Evolutionary conservation across 2,329 filamentous ascomycete species (phyloP), one percentile per base, ranked within the genome.

Genomic region (Chrysosphaeria jannelii): DNA sequence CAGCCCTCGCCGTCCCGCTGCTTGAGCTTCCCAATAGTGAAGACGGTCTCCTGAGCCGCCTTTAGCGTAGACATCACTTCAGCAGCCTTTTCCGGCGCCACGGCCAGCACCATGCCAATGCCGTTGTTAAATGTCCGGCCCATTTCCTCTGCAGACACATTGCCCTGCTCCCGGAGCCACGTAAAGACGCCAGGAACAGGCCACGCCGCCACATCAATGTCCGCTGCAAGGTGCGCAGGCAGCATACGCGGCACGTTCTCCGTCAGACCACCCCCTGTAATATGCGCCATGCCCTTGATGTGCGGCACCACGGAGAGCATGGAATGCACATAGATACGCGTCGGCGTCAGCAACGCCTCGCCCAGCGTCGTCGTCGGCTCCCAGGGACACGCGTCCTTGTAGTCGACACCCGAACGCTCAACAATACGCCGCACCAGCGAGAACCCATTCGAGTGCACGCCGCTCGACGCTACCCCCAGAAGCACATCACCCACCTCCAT

Each of bases 181-280:
- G 55, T 54, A 49, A 93, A 85, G 4, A 91, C 71, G 2, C 58
- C 48, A 0, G 72, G 76, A 20, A 78, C 53, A 13, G 61, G 42
- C 76, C 79, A 97, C 1, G 58, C 46, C 20, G 52, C 48, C 22
- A 71, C 70, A 36, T 90, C 70, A 26, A 97, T 64, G 39, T 76
- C 62, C 2, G 78, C 81, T 2, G 70, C 59, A 5, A 97, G 59
- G 21, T 65, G 51, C 16, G 56, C 44, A 2, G 85, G 85, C 10
- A 97, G 55, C 71, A 89, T 89, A 32, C 85, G 67, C 14, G 85
- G 85, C 13, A 97, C 69, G 43, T 97, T 97, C 47, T 97, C 85
- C 10, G 69, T 53, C 11, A 97, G 57, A 8, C 85, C 85, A 29
- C 85, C 85, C 23, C 85, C 85, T 0, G 85, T 97, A 47, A 97